Evolutionary conservation across 1,284 basidiomycete genomes (phyloP), one percentile per base, ranked within the genome.

Genomic region (Tylopilus sp.): DNA sequence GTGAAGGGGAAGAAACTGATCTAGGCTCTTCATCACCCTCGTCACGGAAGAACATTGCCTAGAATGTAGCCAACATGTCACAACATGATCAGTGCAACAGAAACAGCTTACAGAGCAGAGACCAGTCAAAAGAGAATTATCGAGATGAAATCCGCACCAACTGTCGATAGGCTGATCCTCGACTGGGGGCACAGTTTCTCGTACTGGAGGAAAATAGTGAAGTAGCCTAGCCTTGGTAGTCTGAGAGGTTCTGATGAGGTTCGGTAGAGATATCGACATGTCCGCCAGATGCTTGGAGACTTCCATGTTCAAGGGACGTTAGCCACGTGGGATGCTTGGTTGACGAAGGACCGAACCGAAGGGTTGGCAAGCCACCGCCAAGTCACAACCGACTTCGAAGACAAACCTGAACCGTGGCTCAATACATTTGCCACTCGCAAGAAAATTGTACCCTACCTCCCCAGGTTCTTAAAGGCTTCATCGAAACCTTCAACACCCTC

Each of bases 111-210:
- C 86, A 33, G 87, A 88, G 62, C 92, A 95, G 19, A 97, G 79
- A 1, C 92, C 94, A 0, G 93, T 97, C 39, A 96, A 70, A 30
- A 96, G 71, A 2, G 89, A 91, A 62, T 96, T 92, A 63, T 95
- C 93, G 18, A 86, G 71, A 64, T 89, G 86, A 64, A 88, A 88
- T 26, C 86, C 86, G 67, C 86, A 89, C 79, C 89, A 89, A 52
- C 82, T 89, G 58, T 93, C 89, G 18, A 87, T 72, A 2, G 83
- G 74, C 53, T 85, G 80, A 56, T 85, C 78, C 43, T 81, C 75
- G 0, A 60, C 52, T 1, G 71, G 64, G n/a, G 60, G 52, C 28
- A 64, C 55, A 21, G 59, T 62, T 40, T 68, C 74, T 2, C 74
- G 63, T 33, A 76, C 67, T 1, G 82, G 79, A 8, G 92, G 89